Evolutionary conservation across 148 eudicot species (phyloP).

Genomic region (Oxyria digyna): DNA sequence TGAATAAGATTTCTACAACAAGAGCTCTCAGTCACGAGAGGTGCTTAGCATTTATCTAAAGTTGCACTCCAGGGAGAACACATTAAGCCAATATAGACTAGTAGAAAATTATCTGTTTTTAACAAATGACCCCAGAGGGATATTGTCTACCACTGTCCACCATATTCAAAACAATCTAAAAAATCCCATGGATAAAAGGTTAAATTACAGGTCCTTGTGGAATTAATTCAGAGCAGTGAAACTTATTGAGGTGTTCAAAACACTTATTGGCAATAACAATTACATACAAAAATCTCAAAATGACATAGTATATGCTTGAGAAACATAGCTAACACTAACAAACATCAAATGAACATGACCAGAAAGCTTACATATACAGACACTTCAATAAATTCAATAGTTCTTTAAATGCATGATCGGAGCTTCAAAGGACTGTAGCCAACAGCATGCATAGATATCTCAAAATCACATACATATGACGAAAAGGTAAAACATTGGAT

Average conservation of each 20-base stretch:
- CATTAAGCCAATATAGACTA: not conserved
- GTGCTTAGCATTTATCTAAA: not conserved
- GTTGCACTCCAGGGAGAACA: not conserved
- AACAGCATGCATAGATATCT: not conserved
- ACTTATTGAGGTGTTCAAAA: not conserved
- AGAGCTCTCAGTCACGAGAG: not conserved
- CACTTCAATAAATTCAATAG: not conserved
- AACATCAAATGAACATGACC: not conserved
- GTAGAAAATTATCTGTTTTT: not conserved
- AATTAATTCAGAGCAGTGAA: not conserved
- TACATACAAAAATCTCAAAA: not conserved
- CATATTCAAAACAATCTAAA: not conserved
- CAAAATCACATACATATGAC: not conserved
- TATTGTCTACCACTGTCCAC: not conserved
- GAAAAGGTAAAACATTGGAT: not conserved
- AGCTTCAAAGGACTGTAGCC: not conserved
- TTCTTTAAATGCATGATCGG: not conserved
- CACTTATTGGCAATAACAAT: not conserved
- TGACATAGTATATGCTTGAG: not conserved
- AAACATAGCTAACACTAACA: not conserved
- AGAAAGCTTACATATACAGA: not conserved
- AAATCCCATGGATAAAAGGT: not conserved
- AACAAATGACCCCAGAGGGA: not conserved
- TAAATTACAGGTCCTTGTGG: not conserved
- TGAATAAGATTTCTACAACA: too few species aligned